phyloP scores from a whole-genome alignment of 495 filamentous ascomycete species.

The Hypoxylon lenormandii region DNA sequence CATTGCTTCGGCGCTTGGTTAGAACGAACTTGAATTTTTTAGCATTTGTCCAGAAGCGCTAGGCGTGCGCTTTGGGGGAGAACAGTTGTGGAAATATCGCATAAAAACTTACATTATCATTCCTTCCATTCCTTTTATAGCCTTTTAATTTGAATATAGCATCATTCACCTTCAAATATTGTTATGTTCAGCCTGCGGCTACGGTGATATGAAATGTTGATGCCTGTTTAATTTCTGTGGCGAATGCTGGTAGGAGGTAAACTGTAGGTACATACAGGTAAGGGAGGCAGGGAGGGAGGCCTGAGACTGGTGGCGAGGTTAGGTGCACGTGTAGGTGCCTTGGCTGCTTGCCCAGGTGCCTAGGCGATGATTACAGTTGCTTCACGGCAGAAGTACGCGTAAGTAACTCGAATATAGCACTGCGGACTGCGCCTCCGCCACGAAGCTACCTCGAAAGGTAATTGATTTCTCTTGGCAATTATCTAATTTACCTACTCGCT shows the following conservation, averaged over 20 bases:
- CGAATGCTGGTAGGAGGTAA: conserved; percentile 15
- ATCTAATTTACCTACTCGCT: background rate
- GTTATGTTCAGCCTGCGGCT: too few species aligned
- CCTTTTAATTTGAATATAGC: background rate
- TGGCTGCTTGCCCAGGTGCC: background rate
- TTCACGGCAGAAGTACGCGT: too few species aligned
- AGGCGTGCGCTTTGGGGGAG: too few species aligned
- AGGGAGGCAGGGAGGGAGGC: too few species aligned
- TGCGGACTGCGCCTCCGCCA: background rate
- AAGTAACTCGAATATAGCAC: too few species aligned
- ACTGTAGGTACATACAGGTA: background rate
- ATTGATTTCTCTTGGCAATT: too few species aligned
- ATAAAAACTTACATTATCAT: conserved; percentile 4
- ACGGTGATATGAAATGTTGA: background rate
- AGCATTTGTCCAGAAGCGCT: too few species aligned
- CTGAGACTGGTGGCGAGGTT: background rate
- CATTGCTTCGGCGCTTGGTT: conserved; percentile 8
- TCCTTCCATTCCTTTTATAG: conserved; percentile 3
- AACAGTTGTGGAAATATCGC: background rate
- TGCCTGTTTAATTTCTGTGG: conserved; percentile 16
- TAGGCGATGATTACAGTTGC: too few species aligned
- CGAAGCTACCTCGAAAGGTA: background rate
- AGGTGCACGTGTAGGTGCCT: background rate
- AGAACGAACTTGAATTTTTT: too few species aligned
- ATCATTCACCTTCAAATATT: background rate